Percentiles rank a stretch among this genome's conserved stretches.
phyloP scores from a whole-genome alignment of 2,329 filamentous ascomycete species.

The Chaetomiaceae sp. region DNA sequence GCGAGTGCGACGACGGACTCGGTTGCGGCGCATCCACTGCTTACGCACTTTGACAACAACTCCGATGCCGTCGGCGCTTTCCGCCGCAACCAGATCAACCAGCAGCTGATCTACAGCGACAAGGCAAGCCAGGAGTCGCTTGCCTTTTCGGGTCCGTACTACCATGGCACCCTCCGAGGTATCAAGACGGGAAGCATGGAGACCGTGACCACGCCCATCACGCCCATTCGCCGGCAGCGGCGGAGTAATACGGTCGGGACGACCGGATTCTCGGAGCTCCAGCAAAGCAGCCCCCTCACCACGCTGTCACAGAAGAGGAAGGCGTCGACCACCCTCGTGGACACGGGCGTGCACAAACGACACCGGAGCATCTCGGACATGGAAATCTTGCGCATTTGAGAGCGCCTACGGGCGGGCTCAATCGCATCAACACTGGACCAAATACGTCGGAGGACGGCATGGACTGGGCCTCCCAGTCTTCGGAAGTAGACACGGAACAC shows the following conservation, averaged over 20 bases:
- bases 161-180: slow-evolving; percentile 54
- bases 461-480: slow-evolving; percentile 18
- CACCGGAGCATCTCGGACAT: slow-evolving; percentile 56
- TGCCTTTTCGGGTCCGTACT: slow-evolving; percentile 54
- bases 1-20: slow-evolving; percentile 44
- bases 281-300: slow-evolving; percentile 45
- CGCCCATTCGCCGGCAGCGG: slow-evolving; percentile 57
- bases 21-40: slow-evolving; percentile 44
- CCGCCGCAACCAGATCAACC: slow-evolving; percentile 60
- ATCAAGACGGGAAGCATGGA: slow-evolving; percentile 61
- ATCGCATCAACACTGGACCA: slow-evolving; percentile 20
- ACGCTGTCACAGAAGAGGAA: slow-evolving; percentile 49
- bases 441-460: slow-evolving; percentile 44
- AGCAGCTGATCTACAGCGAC: slow-evolving; percentile 54
- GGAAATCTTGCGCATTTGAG: slow-evolving; percentile 41
- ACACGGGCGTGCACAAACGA: slow-evolving; percentile 45
- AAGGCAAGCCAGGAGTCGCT: slow-evolving; percentile 58
- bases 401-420: neutral
- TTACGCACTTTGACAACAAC: slow-evolving; percentile 62
- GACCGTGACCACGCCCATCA: slow-evolving; percentile 61
- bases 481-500: slow-evolving; percentile 9
- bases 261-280: slow-evolving; percentile 20
- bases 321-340: slow-evolving; percentile 35
- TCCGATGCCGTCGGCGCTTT: slow-evolving; percentile 69
- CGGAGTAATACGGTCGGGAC: slow-evolving; percentile 29